Conservation (phyloP, 2,329 filamentous ascomycete genomes). For the Tolypocladium ovalisporum region DNA sequence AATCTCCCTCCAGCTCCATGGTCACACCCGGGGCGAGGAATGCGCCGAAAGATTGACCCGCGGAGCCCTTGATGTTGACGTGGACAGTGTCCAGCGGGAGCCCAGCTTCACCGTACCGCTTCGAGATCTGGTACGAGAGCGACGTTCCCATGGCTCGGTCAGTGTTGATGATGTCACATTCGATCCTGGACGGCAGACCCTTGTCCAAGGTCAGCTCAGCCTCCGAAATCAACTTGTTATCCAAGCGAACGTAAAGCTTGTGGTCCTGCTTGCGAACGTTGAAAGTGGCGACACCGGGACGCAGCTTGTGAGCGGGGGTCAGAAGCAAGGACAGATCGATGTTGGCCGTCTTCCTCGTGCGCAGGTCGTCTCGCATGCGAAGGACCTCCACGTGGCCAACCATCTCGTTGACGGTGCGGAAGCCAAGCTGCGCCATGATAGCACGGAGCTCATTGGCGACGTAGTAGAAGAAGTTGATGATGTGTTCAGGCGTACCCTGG, state of each 20-base stretch:
- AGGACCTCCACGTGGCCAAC: conserved; percentile 84
- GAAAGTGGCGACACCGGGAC: conserved; percentile 90
- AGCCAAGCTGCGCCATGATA: conserved; percentile 92
- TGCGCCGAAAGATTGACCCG: conserved; percentile 92
- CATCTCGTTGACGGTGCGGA: conserved; percentile 96
- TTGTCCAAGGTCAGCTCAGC: conserved; percentile 91
- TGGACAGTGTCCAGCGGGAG: conserved; percentile 89
- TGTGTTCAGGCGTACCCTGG: conserved; percentile 82
- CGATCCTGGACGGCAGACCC: conserved; percentile 82
- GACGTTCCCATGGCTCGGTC: conserved; percentile 90
- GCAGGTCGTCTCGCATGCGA: conserved; percentile 77
- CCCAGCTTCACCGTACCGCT: conserved; percentile 80
- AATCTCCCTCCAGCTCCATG: conserved; percentile 86
- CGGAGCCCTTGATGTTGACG: conserved; percentile 91
- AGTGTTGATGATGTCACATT: conserved; percentile 94
- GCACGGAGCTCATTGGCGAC: conserved; percentile 90
- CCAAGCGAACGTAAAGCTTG: conserved; percentile 79
- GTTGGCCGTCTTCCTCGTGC: conserved; percentile 81
- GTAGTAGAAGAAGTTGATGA: conserved; percentile 99
- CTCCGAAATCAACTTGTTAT: conserved; percentile 96
- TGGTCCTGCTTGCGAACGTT: conserved; percentile 98
- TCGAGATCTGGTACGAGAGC: conserved; percentile 90
- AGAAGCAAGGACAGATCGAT: conserved; percentile 88
- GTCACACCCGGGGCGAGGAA: conserved; percentile 90
- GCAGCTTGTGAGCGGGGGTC: conserved; percentile 89